Conservation (phyloP, 2,329 filamentous ascomycete species). For the Trichoderma breve region DNA sequence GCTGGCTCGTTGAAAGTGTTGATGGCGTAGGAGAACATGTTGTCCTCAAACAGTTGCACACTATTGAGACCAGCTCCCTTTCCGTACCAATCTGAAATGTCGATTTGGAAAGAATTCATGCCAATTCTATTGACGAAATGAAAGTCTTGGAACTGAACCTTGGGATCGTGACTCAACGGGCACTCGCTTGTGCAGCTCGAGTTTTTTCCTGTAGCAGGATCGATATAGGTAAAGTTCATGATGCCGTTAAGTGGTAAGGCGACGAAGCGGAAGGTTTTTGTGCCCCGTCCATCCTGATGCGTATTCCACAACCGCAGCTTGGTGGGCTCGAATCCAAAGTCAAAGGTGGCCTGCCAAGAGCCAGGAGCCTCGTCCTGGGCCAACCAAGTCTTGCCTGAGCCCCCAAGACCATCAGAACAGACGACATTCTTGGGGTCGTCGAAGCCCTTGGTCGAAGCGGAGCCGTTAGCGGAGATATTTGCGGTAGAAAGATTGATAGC, state of each 20-base stretch:
- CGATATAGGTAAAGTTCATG: constrained; percentile 91
- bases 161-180: constrained; percentile 71
- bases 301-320: constrained; percentile 89
- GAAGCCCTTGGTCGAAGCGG: constrained; percentile 62
- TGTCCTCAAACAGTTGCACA: constrained; percentile 81
- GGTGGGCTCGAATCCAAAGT: constrained; percentile 81
- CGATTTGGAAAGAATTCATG: constrained; percentile 83
- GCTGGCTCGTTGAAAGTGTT: constrained; percentile 83
- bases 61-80: constrained; percentile 79
- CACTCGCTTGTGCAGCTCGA: constrained; percentile 77
- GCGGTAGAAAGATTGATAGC: constrained; percentile 82
- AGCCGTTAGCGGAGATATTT: constrained; percentile 65
- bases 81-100: constrained; percentile 86
- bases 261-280: constrained; percentile 82
- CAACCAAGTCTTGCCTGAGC: constrained; percentile 74
- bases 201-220: constrained; percentile 66
- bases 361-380: constrained; percentile 72
- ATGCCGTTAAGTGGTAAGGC: constrained; percentile 86
- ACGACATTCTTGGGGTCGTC: constrained; percentile 76
- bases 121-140: constrained; percentile 83
- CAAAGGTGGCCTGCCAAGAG: constrained; percentile 79
- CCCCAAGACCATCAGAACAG: constrained; percentile 67
- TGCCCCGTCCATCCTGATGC: constrained; percentile 76
- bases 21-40: constrained; percentile 83
- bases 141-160: constrained; percentile 78